Percentiles rank a stretch among this genome's conserved stretches.
These are phyloP conservation scores for Aristolochia californica DNA, from an alignment of 164 flowering plant species.

Conservation along the genomic window DNA sequence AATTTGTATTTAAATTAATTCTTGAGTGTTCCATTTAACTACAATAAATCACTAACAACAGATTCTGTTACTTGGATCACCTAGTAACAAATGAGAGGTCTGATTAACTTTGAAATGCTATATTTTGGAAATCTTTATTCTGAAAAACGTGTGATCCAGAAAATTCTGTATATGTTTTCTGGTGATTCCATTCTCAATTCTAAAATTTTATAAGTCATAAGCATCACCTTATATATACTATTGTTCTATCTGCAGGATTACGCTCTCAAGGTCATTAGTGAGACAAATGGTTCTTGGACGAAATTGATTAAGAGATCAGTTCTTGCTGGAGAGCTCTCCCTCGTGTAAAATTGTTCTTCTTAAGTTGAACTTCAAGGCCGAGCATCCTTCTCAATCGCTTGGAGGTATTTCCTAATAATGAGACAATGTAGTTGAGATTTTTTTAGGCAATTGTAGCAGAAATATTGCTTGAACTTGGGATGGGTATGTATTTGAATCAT, in stretches of 20 bases:
- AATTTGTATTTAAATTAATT: no score
- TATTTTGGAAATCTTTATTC: not conserved
- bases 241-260: constrained; percentile 44
- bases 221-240: not conserved
- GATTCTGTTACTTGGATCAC: not conserved
- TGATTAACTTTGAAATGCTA: not conserved
- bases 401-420: not conserved
- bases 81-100: not conserved
- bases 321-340: constrained; percentile 78
- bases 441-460: not conserved
- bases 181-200: not conserved
- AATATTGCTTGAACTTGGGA: not conserved
- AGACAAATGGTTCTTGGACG: constrained; percentile 90
- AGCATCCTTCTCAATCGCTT: not conserved
- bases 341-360: constrained; percentile 27
- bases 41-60: no score
- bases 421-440: not conserved
- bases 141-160: not conserved
- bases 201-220: not conserved
- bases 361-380: not conserved
- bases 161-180: not conserved
- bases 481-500: not conserved
- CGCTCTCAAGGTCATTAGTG: constrained; percentile 74
- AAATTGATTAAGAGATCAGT: constrained; percentile 75
- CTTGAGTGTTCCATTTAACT: no score